Conservation (phyloP, 2,329 filamentous ascomycete species). For the Xylaria sp. region DNA sequence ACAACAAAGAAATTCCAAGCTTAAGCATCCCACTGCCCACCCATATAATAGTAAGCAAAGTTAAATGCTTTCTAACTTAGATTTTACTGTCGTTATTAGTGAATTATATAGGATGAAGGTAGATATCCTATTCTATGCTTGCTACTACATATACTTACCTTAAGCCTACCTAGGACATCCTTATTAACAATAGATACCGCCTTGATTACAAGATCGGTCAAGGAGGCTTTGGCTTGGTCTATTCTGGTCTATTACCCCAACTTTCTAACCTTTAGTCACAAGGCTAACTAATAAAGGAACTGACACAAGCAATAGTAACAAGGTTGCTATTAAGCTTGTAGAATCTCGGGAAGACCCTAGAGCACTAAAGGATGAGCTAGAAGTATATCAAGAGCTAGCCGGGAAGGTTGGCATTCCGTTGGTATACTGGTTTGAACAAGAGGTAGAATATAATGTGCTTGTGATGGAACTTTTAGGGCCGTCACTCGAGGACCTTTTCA, state of each 20-base stretch:
- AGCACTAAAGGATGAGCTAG: slow-evolving; percentile 9
- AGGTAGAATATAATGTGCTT: slow-evolving; percentile 26
- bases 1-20: background rate
- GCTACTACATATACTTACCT: background rate
- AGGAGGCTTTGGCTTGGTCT: slow-evolving; percentile 23
- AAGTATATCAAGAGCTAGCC: slow-evolving; percentile 14
- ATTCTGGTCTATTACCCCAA: slow-evolving; percentile 12
- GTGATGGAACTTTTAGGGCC: slow-evolving; percentile 34
- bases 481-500: slow-evolving; percentile 40
- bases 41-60: background rate
- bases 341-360: background rate
- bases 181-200: slow-evolving; percentile 20
- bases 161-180: slow-evolving; percentile 13
- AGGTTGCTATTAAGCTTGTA: slow-evolving; percentile 23
- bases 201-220: slow-evolving; percentile 22
- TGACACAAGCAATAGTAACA: slow-evolving; percentile 4
- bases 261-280: background rate
- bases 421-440: slow-evolving; percentile 19
- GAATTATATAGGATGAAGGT: slow-evolving; percentile 17
- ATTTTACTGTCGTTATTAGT: background rate
- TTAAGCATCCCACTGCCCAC: background rate
- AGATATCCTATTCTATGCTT: background rate
- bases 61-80: background rate
- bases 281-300: slow-evolving; percentile 12
- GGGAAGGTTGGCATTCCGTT: slow-evolving; percentile 21